Conservation (phyloP, 2,329 filamentous ascomycete genomes). For the Cladosporium sp. region DNA sequence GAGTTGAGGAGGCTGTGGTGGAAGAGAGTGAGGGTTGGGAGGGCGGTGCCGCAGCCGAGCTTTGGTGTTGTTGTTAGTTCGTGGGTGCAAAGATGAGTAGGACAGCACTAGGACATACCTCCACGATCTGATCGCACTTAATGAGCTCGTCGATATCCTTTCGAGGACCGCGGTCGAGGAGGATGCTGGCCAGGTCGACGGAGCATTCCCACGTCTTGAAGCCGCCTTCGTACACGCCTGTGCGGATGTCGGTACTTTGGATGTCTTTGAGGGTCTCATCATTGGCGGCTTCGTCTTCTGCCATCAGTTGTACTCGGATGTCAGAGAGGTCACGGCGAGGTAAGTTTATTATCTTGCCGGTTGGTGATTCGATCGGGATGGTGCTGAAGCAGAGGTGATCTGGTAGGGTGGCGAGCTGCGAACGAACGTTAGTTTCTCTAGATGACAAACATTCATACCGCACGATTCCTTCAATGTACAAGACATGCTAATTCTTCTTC, state of each 20-base stretch:
- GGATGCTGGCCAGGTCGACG: conserved; percentile 68
- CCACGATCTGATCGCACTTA: conserved; percentile 47
- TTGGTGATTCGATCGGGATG: conserved; percentile 58
- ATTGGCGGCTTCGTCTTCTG: conserved; percentile 49
- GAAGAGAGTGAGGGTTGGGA: conserved; percentile 69
- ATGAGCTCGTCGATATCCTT: conserved; percentile 48
- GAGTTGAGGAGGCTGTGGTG: conserved; percentile 54
- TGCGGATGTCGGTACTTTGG: conserved; percentile 69
- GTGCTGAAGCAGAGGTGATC: conserved; percentile 69
- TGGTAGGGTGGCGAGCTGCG: conserved; percentile 57
- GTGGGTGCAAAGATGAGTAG: neutral
- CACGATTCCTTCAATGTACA: too few species aligned
- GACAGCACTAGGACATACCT: conserved; percentile 29
- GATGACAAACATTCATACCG: too few species aligned
- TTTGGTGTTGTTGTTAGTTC: neutral
- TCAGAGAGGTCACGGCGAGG: conserved; percentile 78
- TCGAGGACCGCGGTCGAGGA: conserved; percentile 45
- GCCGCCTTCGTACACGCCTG: conserved; percentile 79
- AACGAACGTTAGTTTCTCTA: neutral
- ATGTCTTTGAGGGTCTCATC: conserved; percentile 55
- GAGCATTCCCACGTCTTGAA: conserved; percentile 91
- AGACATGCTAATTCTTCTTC: too few species aligned
- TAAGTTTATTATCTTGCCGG: conserved; percentile 51
- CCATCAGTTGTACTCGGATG: conserved; percentile 76
- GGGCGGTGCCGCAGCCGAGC: conserved; percentile 67